Base-by-base conservation (phyloP, 306 rosid genomes). In the Casuarina glauca region DNA sequence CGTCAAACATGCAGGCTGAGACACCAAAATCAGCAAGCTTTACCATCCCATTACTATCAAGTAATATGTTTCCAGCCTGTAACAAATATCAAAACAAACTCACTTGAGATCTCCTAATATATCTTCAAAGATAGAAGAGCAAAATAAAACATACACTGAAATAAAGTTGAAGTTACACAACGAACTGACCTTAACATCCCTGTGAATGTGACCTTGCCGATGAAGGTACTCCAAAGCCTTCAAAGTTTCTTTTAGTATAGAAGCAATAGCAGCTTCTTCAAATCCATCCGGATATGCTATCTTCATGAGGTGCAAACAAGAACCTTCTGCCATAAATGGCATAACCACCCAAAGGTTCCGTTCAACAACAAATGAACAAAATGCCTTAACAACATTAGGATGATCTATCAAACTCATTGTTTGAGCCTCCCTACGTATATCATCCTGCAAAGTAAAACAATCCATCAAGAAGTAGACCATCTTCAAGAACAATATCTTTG, bases 11-110 rank as follows among this genome's bases (percentile, higher is more conserved):
- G 86, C 98, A 93, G 49, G 99, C 99, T 43, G 99, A 91, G 78
- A 96, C 99, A 49, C 99, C 99, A 62, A 93, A 96, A 83, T 96
- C 99, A 3, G 97, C 97, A 53, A 96, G 92, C 87, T 96, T 96
- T 75, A 96, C 93, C 53, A 49, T 13, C 70, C 99, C 99, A 72
- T 89, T 84, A 60, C 81, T 72, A 80, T 93, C 97, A 10, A 96
- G 91, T 45, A 96, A 82, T 74, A 96, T 91, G 78, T 96, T 96
- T 41, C 99, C 99, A 42, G 99, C 99, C 95, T 90, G 88, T 70
- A 82, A 38, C 16, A 17, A 69, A 55, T 16, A 62, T 53, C 16
- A 46, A 67, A 76, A 76, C 48, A 66, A 55, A 46, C 48, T 11
- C 12, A 46, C 61, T 75, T 20, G 62, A 69, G 35, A 50, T 67